Conservation (phyloP, 2,329 filamentous ascomycete species). For the Stagonosporopsis tanaceti region DNA sequence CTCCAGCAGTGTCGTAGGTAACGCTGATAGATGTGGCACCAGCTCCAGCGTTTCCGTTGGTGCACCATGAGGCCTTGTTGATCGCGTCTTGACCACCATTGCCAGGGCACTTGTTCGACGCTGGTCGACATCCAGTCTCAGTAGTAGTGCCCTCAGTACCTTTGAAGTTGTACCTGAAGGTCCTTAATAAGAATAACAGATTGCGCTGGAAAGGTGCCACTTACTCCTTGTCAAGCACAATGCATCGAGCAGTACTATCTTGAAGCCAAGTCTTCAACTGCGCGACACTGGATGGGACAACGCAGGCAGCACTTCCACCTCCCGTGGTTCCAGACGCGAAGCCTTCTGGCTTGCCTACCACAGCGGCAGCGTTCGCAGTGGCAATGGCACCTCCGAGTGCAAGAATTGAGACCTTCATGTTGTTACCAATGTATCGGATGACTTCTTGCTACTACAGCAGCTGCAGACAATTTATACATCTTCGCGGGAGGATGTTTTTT, state of each 20-base stretch:
- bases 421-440: not conserved
- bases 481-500: too few species aligned
- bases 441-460: not conserved
- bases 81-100: constrained; percentile 67
- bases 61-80: constrained; percentile 62
- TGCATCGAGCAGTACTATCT: constrained; percentile 62
- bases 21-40: constrained; percentile 52
- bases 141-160: constrained; percentile 61
- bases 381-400: constrained; percentile 27
- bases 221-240: constrained; percentile 61
- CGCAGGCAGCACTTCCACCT: constrained; percentile 63
- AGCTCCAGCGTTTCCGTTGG: constrained; percentile 63
- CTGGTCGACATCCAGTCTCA: constrained; percentile 64
- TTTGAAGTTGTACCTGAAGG: constrained; percentile 58
- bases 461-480: not conserved
- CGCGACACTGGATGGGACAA: constrained; percentile 61
- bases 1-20: constrained; percentile 60
- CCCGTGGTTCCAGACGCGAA: constrained; percentile 66
- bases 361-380: constrained; percentile 28
- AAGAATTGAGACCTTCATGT: constrained; percentile 35
- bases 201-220: not conserved
- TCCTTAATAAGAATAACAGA: not conserved
- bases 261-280: constrained; percentile 67
- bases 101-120: constrained; percentile 54
- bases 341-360: constrained; percentile 54